Conservation (phyloP, 1,284 basidiomycete genomes). For the Apiotrichum gracile region DNA sequence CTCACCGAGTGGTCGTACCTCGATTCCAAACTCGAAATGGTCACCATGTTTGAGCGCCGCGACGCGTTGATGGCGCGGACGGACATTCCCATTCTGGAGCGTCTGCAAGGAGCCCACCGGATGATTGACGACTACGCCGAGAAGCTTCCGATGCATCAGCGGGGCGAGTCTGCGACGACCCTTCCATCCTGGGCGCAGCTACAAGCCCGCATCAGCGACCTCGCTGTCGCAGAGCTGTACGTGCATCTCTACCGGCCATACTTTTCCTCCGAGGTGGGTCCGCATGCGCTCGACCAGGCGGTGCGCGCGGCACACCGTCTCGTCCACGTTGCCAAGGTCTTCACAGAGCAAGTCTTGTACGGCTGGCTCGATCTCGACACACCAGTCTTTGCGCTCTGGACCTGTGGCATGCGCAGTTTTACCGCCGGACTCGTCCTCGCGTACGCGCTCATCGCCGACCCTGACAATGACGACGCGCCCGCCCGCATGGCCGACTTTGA, state of each 20-base stretch:
- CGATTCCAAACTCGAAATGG: not conserved
- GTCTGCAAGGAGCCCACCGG: not conserved
- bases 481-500: no score
- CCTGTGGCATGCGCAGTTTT: not conserved
- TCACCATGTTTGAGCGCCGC: not conserved
- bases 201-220: not conserved
- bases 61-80: not conserved
- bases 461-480: not conserved
- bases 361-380: constrained; percentile 1
- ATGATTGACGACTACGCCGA: not conserved
- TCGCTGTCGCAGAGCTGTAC: not conserved
- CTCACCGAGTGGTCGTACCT: constrained; percentile 2
- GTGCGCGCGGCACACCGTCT: no score
- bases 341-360: not conserved
- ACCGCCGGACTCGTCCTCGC: constrained; percentile 2
- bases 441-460: not conserved
- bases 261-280: not conserved
- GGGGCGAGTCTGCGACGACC: not conserved
- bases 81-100: not conserved
- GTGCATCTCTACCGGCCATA: not conserved
- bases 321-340: no score
- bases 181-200: constrained; percentile 1
- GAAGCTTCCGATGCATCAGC: not conserved
- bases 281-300: not conserved
- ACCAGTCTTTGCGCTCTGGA: constrained; percentile 1